These are phyloP conservation scores for Salix viminalis DNA, from an alignment of 345 rosid genomes.

Conservation along the genomic window DNA sequence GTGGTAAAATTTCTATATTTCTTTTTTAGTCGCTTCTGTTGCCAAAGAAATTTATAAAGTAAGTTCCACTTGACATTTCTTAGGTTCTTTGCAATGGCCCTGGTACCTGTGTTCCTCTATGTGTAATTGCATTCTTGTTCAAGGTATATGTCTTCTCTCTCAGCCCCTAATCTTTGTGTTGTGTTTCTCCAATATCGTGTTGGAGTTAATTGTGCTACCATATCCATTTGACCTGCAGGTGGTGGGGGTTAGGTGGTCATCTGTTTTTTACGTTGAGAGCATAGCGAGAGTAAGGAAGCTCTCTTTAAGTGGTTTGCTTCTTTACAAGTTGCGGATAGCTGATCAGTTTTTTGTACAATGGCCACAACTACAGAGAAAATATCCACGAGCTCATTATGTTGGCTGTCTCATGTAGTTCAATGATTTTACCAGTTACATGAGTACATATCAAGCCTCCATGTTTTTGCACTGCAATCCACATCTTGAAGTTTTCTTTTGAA, in stretches of 20 bases:
- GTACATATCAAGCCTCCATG: background rate
- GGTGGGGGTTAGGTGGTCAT: conserved; percentile 76
- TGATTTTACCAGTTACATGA: background rate
- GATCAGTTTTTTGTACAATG: conserved; percentile 90
- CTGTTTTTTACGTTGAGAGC: conserved; percentile 78
- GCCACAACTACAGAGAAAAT: conserved; percentile 67
- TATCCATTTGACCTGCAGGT: conserved; percentile 42
- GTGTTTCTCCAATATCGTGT: background rate
- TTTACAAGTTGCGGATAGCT: conserved; percentile 65
- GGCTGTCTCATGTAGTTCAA: conserved; percentile 68
- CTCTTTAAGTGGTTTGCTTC: conserved; percentile 79
- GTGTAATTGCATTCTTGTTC: conserved; percentile 65
- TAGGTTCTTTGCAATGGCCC: conserved; percentile 97
- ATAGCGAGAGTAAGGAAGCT: conserved; percentile 86
- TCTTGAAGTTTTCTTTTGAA: background rate
- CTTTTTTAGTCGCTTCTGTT: background rate
- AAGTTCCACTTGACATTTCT: background rate
- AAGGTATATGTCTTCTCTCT: conserved; percentile 45
- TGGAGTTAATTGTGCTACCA: background rate
- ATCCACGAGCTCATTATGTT: conserved; percentile 66
- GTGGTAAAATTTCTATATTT: conserved; percentile 47
- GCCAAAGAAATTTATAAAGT: background rate
- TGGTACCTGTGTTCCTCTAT: conserved; percentile 88
- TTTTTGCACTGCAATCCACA: background rate
- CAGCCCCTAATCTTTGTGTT: background rate